phyloP scores from a whole-genome alignment of 805 yeast species.

The Komagataella ulmi region DNA sequence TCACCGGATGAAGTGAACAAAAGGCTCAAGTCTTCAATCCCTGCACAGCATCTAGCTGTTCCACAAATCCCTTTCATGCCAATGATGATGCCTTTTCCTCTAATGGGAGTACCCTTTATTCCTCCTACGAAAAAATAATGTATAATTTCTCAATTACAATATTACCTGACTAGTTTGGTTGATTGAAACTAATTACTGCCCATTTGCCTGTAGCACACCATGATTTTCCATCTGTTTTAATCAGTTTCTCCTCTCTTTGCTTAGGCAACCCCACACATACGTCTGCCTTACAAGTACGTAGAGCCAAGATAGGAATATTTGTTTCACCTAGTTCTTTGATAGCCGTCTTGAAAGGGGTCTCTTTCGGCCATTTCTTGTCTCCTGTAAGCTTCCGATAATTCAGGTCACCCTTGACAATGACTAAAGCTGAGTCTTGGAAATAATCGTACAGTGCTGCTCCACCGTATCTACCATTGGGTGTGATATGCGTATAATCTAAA shows the following conservation, averaged over 20 bases:
- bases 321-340: slow-evolving; percentile 53
- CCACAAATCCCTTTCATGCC: not conserved
- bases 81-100: not conserved
- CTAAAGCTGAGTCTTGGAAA: slow-evolving; percentile 49
- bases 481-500: slow-evolving; percentile 61
- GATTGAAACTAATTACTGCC: slow-evolving; percentile 69
- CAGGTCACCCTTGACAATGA: slow-evolving; percentile 89
- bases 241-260: slow-evolving; percentile 62
- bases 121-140: not conserved
- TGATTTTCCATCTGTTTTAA: slow-evolving; percentile 41
- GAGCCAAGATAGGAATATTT: slow-evolving; percentile 53
- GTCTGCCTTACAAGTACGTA: slow-evolving; percentile 95
- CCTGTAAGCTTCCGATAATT: slow-evolving; percentile 91
- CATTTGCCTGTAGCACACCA: slow-evolving; percentile 90
- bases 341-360: slow-evolving; percentile 62
- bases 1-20: not conserved
- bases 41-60: not conserved
- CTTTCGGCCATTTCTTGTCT: slow-evolving; percentile 78
- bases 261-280: slow-evolving; percentile 74
- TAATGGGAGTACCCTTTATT: slow-evolving; percentile 1
- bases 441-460: slow-evolving; percentile 51
- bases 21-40: not conserved
- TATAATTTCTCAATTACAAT: not conserved
- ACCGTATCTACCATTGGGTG: slow-evolving; percentile 33
- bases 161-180: slow-evolving; percentile 16